Conservation (phyloP, 345 rosid genomes). For the Pugionium cornutum region DNA sequence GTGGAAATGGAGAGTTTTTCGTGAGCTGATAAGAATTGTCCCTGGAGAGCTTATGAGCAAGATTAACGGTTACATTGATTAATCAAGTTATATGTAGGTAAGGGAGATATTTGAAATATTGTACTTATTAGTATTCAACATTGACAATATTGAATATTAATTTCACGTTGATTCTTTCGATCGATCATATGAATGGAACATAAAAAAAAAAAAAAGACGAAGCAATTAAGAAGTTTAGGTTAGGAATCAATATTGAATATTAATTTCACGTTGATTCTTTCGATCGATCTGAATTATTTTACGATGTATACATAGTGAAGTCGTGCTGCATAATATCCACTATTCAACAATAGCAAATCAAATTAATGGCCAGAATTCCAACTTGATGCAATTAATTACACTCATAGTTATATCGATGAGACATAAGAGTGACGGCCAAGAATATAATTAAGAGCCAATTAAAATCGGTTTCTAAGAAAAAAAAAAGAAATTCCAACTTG, state of each 20-base stretch:
- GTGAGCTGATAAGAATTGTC: slow-evolving; percentile 21
- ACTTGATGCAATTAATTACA: not conserved
- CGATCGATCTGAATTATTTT: not conserved
- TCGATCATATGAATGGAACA: slow-evolving; percentile 1
- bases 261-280: not conserved
- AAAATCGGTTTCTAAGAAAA: no score
- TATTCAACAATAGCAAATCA: not conserved
- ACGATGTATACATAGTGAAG: slow-evolving; percentile 3
- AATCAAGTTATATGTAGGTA: not conserved
- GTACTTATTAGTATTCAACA: slow-evolving; percentile 10
- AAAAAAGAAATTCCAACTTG: slow-evolving; percentile 17
- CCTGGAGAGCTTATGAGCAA: slow-evolving; percentile 2
- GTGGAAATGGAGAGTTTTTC: slow-evolving; percentile 8
- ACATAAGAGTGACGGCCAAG: slow-evolving; percentile 20
- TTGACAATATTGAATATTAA: no score
- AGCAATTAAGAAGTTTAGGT: slow-evolving; percentile 1
- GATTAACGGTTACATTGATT: slow-evolving; percentile 23
- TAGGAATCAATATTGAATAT: not conserved
- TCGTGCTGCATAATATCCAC: no score
- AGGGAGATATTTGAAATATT: not conserved
- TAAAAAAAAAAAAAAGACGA: no score
- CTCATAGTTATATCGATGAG: not conserved
- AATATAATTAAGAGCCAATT: slow-evolving; percentile 13
- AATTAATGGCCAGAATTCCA: not conserved
- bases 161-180: no score